phyloP scores from a whole-genome alignment of 768 basidiomycete genomes.

The Lactarius vividus region DNA sequence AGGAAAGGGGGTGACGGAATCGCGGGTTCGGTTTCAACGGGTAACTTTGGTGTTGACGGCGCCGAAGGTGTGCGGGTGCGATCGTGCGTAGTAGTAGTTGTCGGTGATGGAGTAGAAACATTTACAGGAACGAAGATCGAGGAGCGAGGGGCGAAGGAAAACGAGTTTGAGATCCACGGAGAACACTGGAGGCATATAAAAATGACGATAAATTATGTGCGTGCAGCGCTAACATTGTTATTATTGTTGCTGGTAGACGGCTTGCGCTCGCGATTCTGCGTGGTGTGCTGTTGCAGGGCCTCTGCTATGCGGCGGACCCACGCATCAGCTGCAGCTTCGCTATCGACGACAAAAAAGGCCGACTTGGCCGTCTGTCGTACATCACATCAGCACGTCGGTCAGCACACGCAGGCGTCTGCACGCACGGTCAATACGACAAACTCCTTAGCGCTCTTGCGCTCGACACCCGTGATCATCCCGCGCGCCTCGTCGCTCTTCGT shows the following conservation, averaged over 20 bases:
- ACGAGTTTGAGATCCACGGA: constrained; percentile 1
- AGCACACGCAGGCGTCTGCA: constrained; percentile 4
- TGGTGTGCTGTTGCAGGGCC: constrained; percentile 14
- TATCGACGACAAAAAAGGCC: constrained; percentile 25
- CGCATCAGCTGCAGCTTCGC: constrained; percentile 14
- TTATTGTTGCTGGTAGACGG: constrained; percentile 5
- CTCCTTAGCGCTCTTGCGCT: constrained; percentile 53
- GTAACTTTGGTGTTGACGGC: not conserved
- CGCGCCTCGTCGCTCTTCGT: constrained; percentile 31
- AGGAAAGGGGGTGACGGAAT: not conserved
- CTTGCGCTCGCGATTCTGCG: constrained; percentile 18
- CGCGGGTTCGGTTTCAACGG: not conserved
- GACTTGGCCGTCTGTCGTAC: constrained; percentile 25
- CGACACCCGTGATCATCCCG: constrained; percentile 45
- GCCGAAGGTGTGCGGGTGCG: not conserved
- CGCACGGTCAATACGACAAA: constrained; percentile 62
- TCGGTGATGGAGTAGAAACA: not conserved
- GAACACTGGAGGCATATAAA: constrained; percentile 8
- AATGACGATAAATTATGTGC: constrained; percentile 25
- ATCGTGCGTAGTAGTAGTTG: not conserved
- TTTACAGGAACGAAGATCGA: not conserved
- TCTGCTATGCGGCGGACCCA: constrained; percentile 25
- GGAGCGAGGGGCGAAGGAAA: not conserved
- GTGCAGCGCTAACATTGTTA: constrained; percentile 18
- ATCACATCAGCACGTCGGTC: not conserved